Evolutionary conservation across 129 eudicot genomes (phyloP).

Genomic region (Erigeron canadensis): DNA sequence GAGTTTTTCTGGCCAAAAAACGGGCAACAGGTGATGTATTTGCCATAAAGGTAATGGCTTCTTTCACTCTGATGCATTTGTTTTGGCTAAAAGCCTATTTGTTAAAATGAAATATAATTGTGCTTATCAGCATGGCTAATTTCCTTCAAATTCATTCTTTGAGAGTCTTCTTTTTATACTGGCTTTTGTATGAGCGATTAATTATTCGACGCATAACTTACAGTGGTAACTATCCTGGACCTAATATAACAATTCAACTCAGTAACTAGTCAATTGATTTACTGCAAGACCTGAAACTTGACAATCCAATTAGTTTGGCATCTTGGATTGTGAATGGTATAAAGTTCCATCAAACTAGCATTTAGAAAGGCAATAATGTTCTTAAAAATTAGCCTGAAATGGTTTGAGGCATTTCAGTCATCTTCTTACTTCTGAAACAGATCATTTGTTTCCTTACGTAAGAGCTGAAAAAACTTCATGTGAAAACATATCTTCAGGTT

Average conservation of each 20-base stretch:
- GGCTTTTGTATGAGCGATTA: no score
- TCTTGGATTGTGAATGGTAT: neutral
- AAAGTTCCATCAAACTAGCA: no score
- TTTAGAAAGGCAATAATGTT: no score
- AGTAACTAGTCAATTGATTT: no score
- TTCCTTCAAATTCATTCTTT: neutral
- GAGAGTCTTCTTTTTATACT: neutral
- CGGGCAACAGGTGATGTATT: constrained; percentile 95
- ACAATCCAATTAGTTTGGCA: no score
- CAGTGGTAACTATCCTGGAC: no score
- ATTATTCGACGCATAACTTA: no score
- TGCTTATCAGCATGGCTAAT: neutral
- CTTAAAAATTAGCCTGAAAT: no score
- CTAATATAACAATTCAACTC: no score
- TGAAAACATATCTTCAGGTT: constrained; percentile 56
- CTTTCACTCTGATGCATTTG: constrained; percentile 16
- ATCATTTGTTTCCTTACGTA: constrained; percentile 5
- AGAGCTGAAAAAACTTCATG: constrained; percentile 23
- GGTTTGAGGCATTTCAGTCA: neutral
- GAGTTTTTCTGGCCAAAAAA: constrained; percentile 94
- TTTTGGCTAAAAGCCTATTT: neutral
- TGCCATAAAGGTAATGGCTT: constrained; percentile 86
- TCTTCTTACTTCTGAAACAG: constrained; percentile 3
- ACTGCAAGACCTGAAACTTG: no score
- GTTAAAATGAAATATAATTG: neutral